These are phyloP conservation scores for Amaranthus cruentus DNA, from an alignment of 148 eudicot genomes.

Conservation along the genomic window DNA sequence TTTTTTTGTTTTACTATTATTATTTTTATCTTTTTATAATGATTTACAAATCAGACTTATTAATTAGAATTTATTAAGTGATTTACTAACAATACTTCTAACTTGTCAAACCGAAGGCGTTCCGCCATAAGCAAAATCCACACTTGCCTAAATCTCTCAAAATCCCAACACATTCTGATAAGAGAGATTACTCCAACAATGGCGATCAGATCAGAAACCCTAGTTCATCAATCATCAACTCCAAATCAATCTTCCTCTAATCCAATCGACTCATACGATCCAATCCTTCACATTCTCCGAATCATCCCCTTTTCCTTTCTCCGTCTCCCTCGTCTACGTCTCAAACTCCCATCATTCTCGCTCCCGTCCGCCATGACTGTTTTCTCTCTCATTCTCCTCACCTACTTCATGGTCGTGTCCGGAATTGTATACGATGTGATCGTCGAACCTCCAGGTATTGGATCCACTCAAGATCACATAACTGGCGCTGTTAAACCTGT, in stretches of 20 bases:
- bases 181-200: not conserved
- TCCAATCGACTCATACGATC: not conserved
- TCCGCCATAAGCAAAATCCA: not conserved
- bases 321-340: conserved; percentile 73
- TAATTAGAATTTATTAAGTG: no score
- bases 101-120: not conserved
- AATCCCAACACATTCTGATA: no score
- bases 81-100: no score
- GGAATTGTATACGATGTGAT: conserved; percentile 91
- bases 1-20: no score
- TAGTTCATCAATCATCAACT: not conserved
- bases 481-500: conserved; percentile 78
- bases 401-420: conserved; percentile 90
- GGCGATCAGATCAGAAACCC: conserved; percentile 12
- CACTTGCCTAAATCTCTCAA: not conserved
- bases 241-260: not conserved
- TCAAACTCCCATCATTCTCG: conserved; percentile 59
- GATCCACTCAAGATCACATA: conserved; percentile 66
- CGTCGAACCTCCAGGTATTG: conserved; percentile 94
- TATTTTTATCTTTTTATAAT: no score
- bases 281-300: conserved; percentile 37
- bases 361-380: conserved; percentile 73
- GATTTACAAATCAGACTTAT: no score
- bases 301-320: conserved; percentile 58
- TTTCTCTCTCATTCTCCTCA: conserved; percentile 63